These are phyloP conservation scores for Synchytrium microbalum DNA, from an alignment of 371 early-diverging fungal genomes.

Conservation along the genomic window DNA sequence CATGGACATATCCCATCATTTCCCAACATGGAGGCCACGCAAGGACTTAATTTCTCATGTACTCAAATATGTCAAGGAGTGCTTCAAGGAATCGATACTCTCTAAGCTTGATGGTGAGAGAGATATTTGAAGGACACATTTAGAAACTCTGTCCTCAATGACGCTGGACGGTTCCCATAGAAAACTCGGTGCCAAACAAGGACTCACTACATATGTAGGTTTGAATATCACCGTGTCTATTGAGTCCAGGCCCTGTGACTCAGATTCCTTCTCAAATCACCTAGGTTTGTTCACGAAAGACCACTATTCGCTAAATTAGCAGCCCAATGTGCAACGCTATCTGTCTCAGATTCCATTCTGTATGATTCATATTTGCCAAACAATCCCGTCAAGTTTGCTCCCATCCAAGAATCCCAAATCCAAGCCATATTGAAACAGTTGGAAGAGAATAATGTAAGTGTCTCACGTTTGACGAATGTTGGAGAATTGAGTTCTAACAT, in stretches of 20 bases:
- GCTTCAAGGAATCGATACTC: slow-evolving; percentile 70
- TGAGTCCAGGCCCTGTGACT: background rate
- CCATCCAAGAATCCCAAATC: background rate
- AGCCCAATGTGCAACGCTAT: slow-evolving; percentile 71
- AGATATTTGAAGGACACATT: background rate
- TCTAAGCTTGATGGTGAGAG: slow-evolving; percentile 54
- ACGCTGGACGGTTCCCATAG: slow-evolving; percentile 1
- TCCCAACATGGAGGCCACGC: slow-evolving; percentile 73
- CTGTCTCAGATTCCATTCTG: slow-evolving; percentile 59
- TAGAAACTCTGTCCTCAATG: slow-evolving; percentile 5
- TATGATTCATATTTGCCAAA: slow-evolving; percentile 32
- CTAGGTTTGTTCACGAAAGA: slow-evolving; percentile 49
- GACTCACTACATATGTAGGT: background rate
- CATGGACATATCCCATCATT: slow-evolving; percentile 63
- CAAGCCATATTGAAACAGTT: background rate
- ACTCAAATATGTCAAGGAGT: slow-evolving; percentile 73
- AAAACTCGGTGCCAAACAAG: slow-evolving; percentile 8
- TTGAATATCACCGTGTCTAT: slow-evolving; percentile 1
- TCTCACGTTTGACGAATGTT: too few species aligned
- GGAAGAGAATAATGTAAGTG: background rate
- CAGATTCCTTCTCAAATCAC: background rate
- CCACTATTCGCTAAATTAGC: slow-evolving; percentile 63
- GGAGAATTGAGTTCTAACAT: too few species aligned
- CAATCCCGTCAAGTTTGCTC: background rate
- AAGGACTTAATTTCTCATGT: slow-evolving; percentile 76